Evolutionary conservation across 768 basidiomycete genomes (phyloP).

Genomic region (Termitomyces sp.): DNA sequence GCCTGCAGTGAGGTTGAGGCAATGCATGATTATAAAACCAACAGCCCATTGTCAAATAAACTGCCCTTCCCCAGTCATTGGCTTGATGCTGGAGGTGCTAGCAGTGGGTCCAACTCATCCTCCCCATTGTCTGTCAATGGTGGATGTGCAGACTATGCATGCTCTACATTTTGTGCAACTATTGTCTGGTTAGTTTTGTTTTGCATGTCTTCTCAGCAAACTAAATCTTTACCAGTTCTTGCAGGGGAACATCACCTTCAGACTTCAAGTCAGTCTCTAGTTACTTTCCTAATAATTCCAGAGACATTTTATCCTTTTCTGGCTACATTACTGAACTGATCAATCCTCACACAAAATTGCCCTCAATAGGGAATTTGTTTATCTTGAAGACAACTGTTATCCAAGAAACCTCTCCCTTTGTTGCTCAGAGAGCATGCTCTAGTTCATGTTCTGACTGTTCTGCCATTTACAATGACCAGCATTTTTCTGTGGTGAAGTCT

Average conservation of each 20-base stretch:
- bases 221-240: background rate
- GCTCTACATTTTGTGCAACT: background rate
- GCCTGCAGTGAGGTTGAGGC: background rate
- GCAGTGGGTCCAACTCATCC: background rate
- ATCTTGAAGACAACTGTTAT: background rate
- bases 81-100: background rate
- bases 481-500: background rate
- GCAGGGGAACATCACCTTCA: background rate
- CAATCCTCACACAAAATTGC: background rate
- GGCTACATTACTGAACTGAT: background rate
- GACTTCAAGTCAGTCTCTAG: background rate
- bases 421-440: conserved; percentile 1
- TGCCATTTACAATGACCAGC: background rate
- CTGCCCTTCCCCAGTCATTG: background rate
- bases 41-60: background rate
- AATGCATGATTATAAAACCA: background rate
- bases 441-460: background rate
- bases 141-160: conserved; percentile 1
- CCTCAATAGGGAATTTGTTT: background rate
- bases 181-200: conserved; percentile 4
- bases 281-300: background rate
- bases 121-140: conserved; percentile 3
- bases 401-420: background rate
- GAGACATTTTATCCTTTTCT: background rate
- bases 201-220: background rate